These are phyloP conservation scores for Sugiyamaella sp. DNA, from an alignment of 1,139 yeast genomes.

Conservation along the genomic window DNA sequence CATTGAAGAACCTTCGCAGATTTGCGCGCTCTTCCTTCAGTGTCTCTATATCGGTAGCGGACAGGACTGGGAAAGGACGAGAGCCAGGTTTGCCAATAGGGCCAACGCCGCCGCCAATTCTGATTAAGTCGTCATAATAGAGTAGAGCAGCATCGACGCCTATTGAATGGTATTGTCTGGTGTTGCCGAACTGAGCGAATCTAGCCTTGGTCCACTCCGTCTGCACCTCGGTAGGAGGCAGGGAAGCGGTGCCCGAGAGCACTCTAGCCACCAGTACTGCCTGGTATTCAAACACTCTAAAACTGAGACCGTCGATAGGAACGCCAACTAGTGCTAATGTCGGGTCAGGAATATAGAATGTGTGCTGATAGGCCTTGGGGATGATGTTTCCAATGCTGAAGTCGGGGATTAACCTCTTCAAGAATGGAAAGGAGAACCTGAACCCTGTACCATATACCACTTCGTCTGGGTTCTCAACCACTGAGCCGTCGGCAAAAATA, in stretches of 20 bases:
- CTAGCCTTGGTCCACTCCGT: constrained; percentile 16
- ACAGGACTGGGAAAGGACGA: constrained; percentile 14
- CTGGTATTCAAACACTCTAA: constrained; percentile 24
- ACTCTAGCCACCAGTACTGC: constrained; percentile 24
- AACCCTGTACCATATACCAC: constrained; percentile 22
- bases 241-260: constrained; percentile 18
- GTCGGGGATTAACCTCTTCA: constrained; percentile 15
- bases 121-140: constrained; percentile 18
- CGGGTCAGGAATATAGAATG: constrained; percentile 21
- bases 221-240: constrained; percentile 22
- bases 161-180: constrained; percentile 23
- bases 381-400: constrained; percentile 20
- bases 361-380: constrained; percentile 23
- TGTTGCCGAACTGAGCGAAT: constrained; percentile 13
- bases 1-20: constrained; percentile 13
- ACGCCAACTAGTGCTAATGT: constrained; percentile 23
- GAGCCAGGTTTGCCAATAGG: constrained; percentile 11
- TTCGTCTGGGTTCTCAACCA: constrained; percentile 18
- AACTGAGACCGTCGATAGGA: constrained; percentile 22
- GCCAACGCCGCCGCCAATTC: constrained; percentile 17
- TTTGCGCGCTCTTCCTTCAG: constrained; percentile 14
- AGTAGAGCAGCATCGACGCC: constrained; percentile 21
- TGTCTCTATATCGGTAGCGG: constrained; percentile 13
- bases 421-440: constrained; percentile 18
- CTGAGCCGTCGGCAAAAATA: constrained; percentile 17